Conservation (phyloP, 2,329 filamentous ascomycete genomes). For the Aspergillus clavatus region DNA sequence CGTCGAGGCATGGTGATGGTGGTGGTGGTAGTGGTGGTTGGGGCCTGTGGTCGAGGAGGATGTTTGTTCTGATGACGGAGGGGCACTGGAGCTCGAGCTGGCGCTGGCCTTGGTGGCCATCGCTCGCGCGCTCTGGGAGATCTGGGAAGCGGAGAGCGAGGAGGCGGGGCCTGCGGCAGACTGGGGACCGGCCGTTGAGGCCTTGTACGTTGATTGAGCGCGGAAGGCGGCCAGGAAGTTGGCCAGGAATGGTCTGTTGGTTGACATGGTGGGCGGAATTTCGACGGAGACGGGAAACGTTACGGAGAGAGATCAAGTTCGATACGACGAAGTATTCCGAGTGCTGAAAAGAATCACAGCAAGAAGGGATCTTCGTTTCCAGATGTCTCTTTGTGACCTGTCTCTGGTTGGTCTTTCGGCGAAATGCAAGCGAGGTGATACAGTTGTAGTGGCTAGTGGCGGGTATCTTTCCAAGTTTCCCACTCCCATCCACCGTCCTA, state of each 20-base stretch:
- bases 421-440: too few relatives aligned
- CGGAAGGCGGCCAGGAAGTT: constrained; percentile 65
- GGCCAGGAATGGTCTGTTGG: constrained; percentile 61
- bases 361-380: too few relatives aligned
- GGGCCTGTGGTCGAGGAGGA: constrained; percentile 16
- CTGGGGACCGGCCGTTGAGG: constrained; percentile 38
- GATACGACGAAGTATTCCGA: too few relatives aligned
- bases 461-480: too few relatives aligned
- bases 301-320: too few relatives aligned
- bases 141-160: constrained; percentile 38
- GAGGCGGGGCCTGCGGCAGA: constrained; percentile 33
- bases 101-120: constrained; percentile 44
- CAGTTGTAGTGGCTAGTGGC: too few relatives aligned
- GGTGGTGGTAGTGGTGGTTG: constrained; percentile 38
- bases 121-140: constrained; percentile 41
- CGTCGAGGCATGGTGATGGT: constrained; percentile 15
- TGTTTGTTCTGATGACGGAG: constrained; percentile 13
- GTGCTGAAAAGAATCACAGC: too few relatives aligned
- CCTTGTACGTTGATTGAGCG: constrained; percentile 58
- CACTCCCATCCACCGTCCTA: too few relatives aligned
- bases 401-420: too few relatives aligned
- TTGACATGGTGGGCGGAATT: constrained; percentile 49
- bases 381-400: too few relatives aligned
- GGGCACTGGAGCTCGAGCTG: constrained; percentile 22
- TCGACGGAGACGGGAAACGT: too few relatives aligned